Conservation (phyloP, 352 stramenopile species). For the Phytopythium ostracodes region DNA sequence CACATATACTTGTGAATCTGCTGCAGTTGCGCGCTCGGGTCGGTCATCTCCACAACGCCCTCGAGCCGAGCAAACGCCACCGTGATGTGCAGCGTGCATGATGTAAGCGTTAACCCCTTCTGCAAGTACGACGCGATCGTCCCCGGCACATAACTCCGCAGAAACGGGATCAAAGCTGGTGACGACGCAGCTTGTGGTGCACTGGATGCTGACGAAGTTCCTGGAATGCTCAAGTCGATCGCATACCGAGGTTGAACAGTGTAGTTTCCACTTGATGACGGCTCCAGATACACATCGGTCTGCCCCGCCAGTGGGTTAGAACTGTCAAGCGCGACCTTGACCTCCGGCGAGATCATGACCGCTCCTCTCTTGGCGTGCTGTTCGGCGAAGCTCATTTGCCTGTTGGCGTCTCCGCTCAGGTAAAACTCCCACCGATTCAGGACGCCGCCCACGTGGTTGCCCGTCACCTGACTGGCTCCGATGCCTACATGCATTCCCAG, state of each 20-base stretch:
- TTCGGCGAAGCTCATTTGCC: constrained; percentile 75
- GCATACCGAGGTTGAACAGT: constrained; percentile 23
- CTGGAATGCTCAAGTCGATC: constrained; percentile 11
- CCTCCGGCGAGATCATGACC: constrained; percentile 64
- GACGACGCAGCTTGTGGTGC: constrained; percentile 3
- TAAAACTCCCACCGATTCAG: constrained; percentile 88
- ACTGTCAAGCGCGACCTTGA: constrained; percentile 30
- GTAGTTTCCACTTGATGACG: constrained; percentile 43
- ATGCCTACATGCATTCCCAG: constrained; percentile 84
- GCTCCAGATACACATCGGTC: constrained; percentile 17
- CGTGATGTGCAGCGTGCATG: constrained; percentile 63
- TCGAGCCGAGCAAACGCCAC: constrained; percentile 71
- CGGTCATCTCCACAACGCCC: constrained; percentile 42
- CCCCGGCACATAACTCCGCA: constrained; percentile 63
- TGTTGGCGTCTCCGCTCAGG: constrained; percentile 73
- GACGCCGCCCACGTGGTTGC: constrained; percentile 80
- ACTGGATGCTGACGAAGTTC: background rate
- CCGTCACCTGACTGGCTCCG: constrained; percentile 65
- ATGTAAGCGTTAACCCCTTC: constrained; percentile 59
- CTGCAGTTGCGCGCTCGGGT: constrained; percentile 35
- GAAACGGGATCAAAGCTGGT: constrained; percentile 47
- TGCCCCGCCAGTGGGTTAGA: constrained; percentile 18
- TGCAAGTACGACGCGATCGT: constrained; percentile 65
- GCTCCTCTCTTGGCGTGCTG: constrained; percentile 64
- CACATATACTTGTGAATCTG: constrained; percentile 59